Percentiles rank a stretch among this genome's conserved stretches.
Evolutionary conservation across 495 filamentous ascomycete species (phyloP).

Genomic region (Tetracladium setigerum): DNA sequence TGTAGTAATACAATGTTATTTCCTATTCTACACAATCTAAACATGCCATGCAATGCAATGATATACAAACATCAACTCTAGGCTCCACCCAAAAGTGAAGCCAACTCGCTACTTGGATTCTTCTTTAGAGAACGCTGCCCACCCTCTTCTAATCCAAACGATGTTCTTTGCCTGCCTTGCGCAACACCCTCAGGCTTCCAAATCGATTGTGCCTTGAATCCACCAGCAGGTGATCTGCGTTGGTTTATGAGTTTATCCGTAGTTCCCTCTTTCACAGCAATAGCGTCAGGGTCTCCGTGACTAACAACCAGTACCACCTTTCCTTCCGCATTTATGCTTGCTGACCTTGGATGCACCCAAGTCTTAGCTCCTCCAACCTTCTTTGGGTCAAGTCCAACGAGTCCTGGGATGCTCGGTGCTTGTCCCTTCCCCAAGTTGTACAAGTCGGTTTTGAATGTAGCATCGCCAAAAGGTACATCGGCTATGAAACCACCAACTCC

Average conservation of each 20-base stretch:
- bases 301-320: constrained; percentile 43
- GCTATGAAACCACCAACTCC: constrained; percentile 44
- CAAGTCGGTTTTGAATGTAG: constrained; percentile 18
- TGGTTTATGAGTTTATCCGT: constrained; percentile 6
- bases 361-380: constrained; percentile 60
- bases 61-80: no score
- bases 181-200: no score
- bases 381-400: constrained; percentile 47
- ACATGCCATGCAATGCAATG: no score
- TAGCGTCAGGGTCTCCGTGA: constrained; percentile 34
- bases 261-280: constrained; percentile 43
- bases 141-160: no score
- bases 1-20: no score
- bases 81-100: no score
- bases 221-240: no score
- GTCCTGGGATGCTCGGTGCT: constrained; percentile 20
- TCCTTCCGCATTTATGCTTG: constrained; percentile 52
- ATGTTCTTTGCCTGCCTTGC: no score
- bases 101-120: no score
- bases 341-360: constrained; percentile 49
- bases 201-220: no score
- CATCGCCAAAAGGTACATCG: constrained; percentile 19
- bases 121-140: no score
- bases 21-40: no score
- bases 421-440: neutral